Percentiles rank a stretch among this genome's conserved stretches.
Conservation (phyloP, 1,284 basidiomycete species). For the Ganoderma boninense region DNA sequence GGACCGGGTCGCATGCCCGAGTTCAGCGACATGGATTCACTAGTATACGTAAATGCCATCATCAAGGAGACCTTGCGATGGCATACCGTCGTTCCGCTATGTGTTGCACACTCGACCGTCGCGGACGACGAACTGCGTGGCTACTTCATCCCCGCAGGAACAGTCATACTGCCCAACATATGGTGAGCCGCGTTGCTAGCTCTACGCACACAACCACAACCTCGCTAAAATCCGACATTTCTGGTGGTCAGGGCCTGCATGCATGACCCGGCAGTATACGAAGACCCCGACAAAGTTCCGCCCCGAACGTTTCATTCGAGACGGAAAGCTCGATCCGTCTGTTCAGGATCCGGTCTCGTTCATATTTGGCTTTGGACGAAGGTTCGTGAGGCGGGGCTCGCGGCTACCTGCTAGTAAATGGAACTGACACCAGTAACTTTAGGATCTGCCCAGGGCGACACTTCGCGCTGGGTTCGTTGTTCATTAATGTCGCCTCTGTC, state of each 20-base stretch:
- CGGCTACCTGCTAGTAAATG: neutral
- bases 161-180: conserved; percentile 30
- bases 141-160: conserved; percentile 33
- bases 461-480: conserved; percentile 6
- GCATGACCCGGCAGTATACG: conserved; percentile 8
- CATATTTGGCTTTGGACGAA: conserved; percentile 15
- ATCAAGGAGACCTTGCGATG: conserved; percentile 25
- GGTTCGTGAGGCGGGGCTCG: neutral
- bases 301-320: conserved; percentile 14
- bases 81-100: conserved; percentile 14
- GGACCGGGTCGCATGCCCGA: conserved; percentile 29
- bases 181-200: too few relatives aligned
- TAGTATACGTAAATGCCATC: conserved; percentile 32
- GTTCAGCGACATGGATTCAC: conserved; percentile 23
- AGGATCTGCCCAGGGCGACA: conserved; percentile 19
- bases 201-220: too few relatives aligned
- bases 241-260: conserved; percentile 6
- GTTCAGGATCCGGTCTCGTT: conserved; percentile 11
- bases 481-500: conserved; percentile 11
- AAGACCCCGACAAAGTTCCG: conserved; percentile 8
- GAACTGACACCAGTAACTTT: too few relatives aligned
- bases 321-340: neutral
- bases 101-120: conserved; percentile 10
- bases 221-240: too few relatives aligned
- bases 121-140: conserved; percentile 20